phyloP scores from a whole-genome alignment of 169 alveolate genomes.

The Babesia microti region DNA sequence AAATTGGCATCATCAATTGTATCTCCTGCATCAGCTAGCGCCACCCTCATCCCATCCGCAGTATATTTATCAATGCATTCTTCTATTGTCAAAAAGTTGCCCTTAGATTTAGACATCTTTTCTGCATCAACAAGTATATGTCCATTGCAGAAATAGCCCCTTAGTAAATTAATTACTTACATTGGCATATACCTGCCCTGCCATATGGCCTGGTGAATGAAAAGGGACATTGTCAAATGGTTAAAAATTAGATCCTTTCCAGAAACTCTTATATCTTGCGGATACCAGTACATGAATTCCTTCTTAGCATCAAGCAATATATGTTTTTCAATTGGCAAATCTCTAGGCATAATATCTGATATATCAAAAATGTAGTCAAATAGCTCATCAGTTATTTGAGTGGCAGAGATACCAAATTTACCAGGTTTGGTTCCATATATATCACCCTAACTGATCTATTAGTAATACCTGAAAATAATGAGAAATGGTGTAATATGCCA shows the following conservation, averaged over 20 bases:
- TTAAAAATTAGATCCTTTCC: slow-evolving; percentile 96
- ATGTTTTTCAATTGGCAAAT: slow-evolving; percentile 52
- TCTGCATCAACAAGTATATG: slow-evolving; percentile 88
- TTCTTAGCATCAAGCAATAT: slow-evolving; percentile 41
- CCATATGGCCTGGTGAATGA: slow-evolving; percentile 99
- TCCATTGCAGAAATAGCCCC: slow-evolving; percentile 92
- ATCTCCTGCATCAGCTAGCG: slow-evolving; percentile 98
- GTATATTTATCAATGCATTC: slow-evolving; percentile 84
- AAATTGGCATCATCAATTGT: slow-evolving; percentile 91
- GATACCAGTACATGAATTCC: slow-evolving; percentile 90
- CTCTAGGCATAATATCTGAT: slow-evolving; percentile 66
- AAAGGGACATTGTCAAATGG: slow-evolving; percentile 95
- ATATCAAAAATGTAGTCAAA: slow-evolving; percentile 88
- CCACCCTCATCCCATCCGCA: slow-evolving; percentile 94
- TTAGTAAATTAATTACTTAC: slow-evolving; percentile 68
- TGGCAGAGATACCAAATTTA: slow-evolving; percentile 70
- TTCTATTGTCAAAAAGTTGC: slow-evolving; percentile 90
- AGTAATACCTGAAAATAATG: slow-evolving; percentile 85
- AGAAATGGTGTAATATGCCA: slow-evolving; percentile 98
- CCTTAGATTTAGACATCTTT: slow-evolving; percentile 93
- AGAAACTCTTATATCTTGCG: slow-evolving; percentile 71
- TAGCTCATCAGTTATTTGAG: slow-evolving; percentile 81
- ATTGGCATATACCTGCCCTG: slow-evolving; percentile 12
- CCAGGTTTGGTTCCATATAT: slow-evolving; percentile 78
- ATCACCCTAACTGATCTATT: slow-evolving; percentile 45